Base-by-base conservation (phyloP, 345 rosid genomes). In the Hibiscus tridactylites region DNA sequence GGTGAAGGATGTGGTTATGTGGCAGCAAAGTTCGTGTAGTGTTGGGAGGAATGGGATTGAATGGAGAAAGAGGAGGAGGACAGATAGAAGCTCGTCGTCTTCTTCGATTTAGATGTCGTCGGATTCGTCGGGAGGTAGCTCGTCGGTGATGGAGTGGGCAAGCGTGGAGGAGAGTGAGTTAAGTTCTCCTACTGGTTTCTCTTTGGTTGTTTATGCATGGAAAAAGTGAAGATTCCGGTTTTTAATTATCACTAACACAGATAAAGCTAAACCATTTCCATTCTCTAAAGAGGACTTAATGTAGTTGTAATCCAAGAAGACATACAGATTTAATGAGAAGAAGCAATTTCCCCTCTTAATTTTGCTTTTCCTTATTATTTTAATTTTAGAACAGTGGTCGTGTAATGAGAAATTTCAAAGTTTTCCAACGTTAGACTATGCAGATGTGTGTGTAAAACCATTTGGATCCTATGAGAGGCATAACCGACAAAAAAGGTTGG, bases 131-230 rank as follows among this genome's bases (percentile, higher is more conserved):
- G 96, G 83, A 1, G 79, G 93, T 65, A 82, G 97, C 65, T 90
- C 96, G 0, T 92, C 99, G 8, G 96, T 95, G 5, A 84, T 88
- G 92, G 99, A 92, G 71, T 95, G 97, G 99, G 92, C 96, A 2
- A 95, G 91, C 73, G 49, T 76, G 42, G 93, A 88, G 80, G 97
- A 89, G 76, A 70, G 70, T 10, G 93, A 90, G 28, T 57, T 84
- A n/a, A 71, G 83, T 28, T 79, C 84, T 29, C 90, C 90, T 9
- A 71, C 72, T 47, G 99, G 96, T 47, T 90, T 92, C 82, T 86
- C 96, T 13, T 71, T 95, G 78, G 80, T 90, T 16, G 88, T 95
- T 63, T 88, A 95, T 72, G 96, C 91, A 26, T 90, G 99, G 99
- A 95, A 83, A 75, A 90, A 88, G 79, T 95, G 84, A 95, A n/a